phyloP scores from a whole-genome alignment of 176 grass and related monocot genomes.

The Ensete ventricosum region DNA sequence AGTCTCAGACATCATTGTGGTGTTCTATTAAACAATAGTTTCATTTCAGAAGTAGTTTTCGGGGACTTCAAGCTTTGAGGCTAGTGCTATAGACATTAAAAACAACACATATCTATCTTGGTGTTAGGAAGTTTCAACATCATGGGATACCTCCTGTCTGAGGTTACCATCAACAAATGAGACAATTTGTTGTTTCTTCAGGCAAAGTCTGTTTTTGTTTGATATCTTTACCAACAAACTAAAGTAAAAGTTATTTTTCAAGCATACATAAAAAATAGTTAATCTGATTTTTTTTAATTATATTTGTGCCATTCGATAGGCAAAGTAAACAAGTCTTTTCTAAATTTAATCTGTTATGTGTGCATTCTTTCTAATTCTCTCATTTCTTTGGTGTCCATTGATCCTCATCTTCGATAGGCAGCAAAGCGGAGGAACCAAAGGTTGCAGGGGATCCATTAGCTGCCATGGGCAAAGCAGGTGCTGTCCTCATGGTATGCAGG shows the following conservation, averaged over 20 bases:
- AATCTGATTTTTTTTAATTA: too few relatives aligned
- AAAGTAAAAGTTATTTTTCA: too few relatives aligned
- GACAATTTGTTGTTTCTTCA: too few relatives aligned
- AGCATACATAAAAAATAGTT: too few relatives aligned
- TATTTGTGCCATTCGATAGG: too few relatives aligned
- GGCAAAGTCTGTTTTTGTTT: too few relatives aligned
- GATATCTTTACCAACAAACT: too few relatives aligned
- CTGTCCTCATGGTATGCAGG: constrained; percentile 81
- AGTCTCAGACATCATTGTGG: not conserved
- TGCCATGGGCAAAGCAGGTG: constrained; percentile 30
- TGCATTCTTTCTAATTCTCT: not conserved
- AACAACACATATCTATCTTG: not conserved
- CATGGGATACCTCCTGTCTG: too few relatives aligned
- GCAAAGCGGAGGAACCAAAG: constrained; percentile 47
- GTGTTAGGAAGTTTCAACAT: not conserved
- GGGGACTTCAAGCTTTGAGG: not conserved
- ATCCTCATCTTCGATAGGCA: constrained; percentile 26
- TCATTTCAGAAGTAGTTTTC: too few relatives aligned
- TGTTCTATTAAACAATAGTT: not conserved
- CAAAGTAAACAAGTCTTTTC: not conserved
- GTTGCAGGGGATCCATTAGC: constrained; percentile 34
- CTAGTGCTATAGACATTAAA: not conserved
- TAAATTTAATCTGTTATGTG: not conserved
- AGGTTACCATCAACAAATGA: too few relatives aligned
- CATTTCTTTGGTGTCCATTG: not conserved